Evolutionary conservation across 306 rosid genomes (phyloP).

Genomic region (Vigna nakashimae): DNA sequence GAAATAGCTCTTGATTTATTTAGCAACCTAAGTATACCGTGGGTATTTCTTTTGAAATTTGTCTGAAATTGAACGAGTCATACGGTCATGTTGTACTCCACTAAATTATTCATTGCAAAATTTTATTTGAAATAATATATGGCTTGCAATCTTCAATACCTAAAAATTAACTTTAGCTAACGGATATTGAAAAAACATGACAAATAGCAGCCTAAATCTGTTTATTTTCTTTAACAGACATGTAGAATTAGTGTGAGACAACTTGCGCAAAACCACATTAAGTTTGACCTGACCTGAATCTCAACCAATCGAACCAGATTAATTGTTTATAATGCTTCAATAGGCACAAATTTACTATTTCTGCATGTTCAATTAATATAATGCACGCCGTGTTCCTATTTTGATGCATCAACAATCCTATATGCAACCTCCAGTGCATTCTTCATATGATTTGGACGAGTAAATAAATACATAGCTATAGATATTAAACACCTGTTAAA

Average conservation of each 20-base stretch:
- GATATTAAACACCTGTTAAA: not conserved
- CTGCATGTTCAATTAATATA: not conserved
- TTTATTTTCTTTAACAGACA: not conserved
- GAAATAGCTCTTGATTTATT: too few relatives aligned
- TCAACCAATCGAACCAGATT: not conserved
- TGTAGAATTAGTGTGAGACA: not conserved
- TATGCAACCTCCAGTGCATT: not conserved
- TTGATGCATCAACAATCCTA: not conserved
- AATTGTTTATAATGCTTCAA: not conserved
- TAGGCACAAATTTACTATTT: not conserved
- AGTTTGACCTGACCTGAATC: not conserved
- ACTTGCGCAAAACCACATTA: not conserved
- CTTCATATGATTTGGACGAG: not conserved
- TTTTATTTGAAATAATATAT: not conserved
- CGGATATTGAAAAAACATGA: not conserved
- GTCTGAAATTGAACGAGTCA: not conserved
- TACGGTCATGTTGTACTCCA: not conserved
- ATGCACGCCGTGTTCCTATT: not conserved
- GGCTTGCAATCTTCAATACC: not conserved
- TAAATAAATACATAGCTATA: not conserved
- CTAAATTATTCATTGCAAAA: not conserved
- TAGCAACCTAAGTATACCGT: too few relatives aligned
- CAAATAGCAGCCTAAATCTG: not conserved
- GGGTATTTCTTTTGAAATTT: not conserved
- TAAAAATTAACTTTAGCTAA: not conserved